Conservation (phyloP, 768 basidiomycete species). For the Panaeolus papilionaceus region DNA sequence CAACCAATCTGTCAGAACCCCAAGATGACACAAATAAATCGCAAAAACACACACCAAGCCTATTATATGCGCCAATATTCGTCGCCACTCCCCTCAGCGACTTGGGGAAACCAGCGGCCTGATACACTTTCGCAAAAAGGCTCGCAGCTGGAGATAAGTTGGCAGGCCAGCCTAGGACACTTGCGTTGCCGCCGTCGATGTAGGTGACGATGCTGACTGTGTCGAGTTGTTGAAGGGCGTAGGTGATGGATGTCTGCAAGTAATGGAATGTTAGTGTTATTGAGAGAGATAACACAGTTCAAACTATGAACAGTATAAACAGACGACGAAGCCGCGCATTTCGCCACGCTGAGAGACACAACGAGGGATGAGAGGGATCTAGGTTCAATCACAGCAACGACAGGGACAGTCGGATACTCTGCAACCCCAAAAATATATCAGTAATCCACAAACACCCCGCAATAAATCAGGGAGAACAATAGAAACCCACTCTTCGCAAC, state of each 20-base stretch:
- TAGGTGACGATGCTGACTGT: background rate
- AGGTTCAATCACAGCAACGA: background rate
- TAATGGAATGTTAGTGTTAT: background rate
- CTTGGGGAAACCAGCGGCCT: background rate
- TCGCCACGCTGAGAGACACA: background rate
- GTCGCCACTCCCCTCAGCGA: background rate
- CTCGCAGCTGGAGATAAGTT: background rate
- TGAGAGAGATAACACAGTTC: background rate
- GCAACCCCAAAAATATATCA: too few relatives aligned
- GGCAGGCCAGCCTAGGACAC: conserved; percentile 2
- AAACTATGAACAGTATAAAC: background rate
- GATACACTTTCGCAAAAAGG: background rate
- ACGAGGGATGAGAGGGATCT: background rate
- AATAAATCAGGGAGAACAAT: background rate
- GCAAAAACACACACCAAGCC: background rate
- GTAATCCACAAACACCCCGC: too few relatives aligned
- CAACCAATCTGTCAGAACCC: background rate
- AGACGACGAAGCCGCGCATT: background rate
- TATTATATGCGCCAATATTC: conserved; percentile 4
- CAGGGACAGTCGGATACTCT: background rate
- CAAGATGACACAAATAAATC: too few relatives aligned
- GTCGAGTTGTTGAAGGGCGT: background rate
- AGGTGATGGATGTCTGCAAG: background rate
- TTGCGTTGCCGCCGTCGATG: background rate
- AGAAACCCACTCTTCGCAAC: background rate